A percentile compares a stretch with the other conserved stretches of the same genome.
phyloP scores from a whole-genome alignment of 1,139 yeast genomes.

The Lodderomyces pseudojiufengensis region DNA sequence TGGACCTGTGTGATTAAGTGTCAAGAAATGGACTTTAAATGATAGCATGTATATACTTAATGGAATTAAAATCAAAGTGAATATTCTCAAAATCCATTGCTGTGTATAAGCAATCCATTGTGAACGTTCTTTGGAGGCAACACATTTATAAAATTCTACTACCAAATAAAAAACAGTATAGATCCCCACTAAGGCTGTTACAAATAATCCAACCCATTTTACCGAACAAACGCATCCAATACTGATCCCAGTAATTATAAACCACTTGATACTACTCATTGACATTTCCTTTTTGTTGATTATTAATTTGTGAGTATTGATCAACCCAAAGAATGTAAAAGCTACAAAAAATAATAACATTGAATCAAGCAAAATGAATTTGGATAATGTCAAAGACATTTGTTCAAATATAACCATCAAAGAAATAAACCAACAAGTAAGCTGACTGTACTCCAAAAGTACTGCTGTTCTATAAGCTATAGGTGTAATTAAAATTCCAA shows the following conservation, averaged over 20 bases:
- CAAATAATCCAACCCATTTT: conserved; percentile 93
- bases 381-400: conserved; percentile 61
- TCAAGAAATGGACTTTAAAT: conserved; percentile 76
- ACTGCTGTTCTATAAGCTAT: conserved; percentile 60
- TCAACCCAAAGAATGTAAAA: conserved; percentile 54
- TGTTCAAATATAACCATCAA: conserved; percentile 64
- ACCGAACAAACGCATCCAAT: conserved; percentile 93
- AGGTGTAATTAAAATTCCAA: conserved; percentile 62
- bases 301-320: conserved; percentile 42
- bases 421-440: conserved; percentile 51
- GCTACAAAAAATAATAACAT: conserved; percentile 69
- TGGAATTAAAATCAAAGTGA: conserved; percentile 72
- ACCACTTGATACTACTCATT: conserved; percentile 50
- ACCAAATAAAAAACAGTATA: conserved; percentile 75
- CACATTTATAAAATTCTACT: conserved; percentile 54
- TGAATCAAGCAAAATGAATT: conserved; percentile 71
- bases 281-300: conserved; percentile 39
- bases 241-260: conserved; percentile 66
- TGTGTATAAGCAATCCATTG: conserved; percentile 35
- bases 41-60: conserved; percentile 59
- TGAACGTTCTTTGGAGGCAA: conserved; percentile 24
- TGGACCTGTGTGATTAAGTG: conserved; percentile 73
- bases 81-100: conserved; percentile 75
- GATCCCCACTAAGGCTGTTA: conserved; percentile 80
- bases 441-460: conserved; percentile 41